Evolutionary conservation across 2,329 filamentous ascomycete species (phyloP).

Genomic region (Sordariomycetes sp.): DNA sequence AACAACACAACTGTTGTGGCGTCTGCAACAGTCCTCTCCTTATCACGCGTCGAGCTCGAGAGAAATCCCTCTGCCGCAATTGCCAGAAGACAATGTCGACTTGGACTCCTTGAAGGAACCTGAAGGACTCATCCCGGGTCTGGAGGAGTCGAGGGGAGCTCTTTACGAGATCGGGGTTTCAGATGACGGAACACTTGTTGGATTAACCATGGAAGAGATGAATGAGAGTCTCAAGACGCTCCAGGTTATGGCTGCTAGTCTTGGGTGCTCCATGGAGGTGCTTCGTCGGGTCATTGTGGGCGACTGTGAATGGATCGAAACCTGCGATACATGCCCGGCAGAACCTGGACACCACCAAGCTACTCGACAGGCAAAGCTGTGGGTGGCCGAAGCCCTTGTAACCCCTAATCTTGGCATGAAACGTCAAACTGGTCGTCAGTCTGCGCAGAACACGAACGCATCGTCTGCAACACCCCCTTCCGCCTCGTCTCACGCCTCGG

Average conservation of each 20-base stretch:
- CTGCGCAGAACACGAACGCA: not conserved
- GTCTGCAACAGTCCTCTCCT: conserved; percentile 87
- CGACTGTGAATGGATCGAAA: conserved; percentile 65
- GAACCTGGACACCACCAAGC: conserved; percentile 12
- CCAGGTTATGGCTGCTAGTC: conserved; percentile 80
- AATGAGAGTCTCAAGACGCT: conserved; percentile 82
- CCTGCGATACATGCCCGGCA: conserved; percentile 18
- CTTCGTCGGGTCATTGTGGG: conserved; percentile 78
- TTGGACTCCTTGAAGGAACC: conserved; percentile 34
- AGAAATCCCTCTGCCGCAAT: conserved; percentile 63
- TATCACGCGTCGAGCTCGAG: conserved; percentile 76
- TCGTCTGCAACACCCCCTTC: not conserved
- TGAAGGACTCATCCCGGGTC: conserved; percentile 58
- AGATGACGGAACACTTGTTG: conserved; percentile 86
- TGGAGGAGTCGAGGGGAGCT: conserved; percentile 89
- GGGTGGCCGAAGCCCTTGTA: conserved; percentile 87
- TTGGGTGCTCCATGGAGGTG: conserved; percentile 80
- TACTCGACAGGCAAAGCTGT: conserved; percentile 47
- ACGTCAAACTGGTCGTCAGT: conserved; percentile 5
- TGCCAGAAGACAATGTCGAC: conserved; percentile 55
- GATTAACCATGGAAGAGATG: conserved; percentile 83
- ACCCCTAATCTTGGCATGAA: conserved; percentile 53
- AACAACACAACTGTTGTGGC: conserved; percentile 91
- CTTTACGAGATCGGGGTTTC: conserved; percentile 95
- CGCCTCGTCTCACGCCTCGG: conserved; percentile 4